These are phyloP conservation scores for Globisporangium rhizosaccharum DNA, from an alignment of 352 stramenopile genomes.

Conservation along the genomic window DNA sequence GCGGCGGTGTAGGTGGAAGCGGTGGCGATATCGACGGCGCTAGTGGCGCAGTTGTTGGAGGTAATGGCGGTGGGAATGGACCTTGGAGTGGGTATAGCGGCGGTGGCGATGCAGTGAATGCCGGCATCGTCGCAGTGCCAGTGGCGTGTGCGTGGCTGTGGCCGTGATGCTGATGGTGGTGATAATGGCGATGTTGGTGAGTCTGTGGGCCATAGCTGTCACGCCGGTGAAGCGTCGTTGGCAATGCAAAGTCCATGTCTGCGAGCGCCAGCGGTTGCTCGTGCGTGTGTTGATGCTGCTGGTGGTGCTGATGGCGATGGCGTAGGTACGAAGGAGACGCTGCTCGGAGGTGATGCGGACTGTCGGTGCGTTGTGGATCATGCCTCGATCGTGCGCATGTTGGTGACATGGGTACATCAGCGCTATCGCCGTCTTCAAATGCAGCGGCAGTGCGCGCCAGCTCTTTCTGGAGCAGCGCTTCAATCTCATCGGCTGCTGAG, in stretches of 20 bases:
- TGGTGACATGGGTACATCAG: background rate
- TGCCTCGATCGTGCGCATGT: background rate
- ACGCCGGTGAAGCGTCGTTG: background rate
- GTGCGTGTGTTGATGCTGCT: background rate
- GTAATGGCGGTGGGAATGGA: no score
- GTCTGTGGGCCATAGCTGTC: background rate
- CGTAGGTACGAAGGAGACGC: background rate
- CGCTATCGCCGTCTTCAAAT: background rate
- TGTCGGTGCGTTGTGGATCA: no score
- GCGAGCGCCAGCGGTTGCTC: background rate
- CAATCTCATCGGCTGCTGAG: slow-evolving; percentile 7
- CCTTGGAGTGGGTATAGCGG: no score
- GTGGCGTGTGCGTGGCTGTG: background rate
- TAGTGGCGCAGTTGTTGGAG: background rate
- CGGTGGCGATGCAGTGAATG: background rate
- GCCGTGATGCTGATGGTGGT: no score
- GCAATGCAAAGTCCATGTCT: background rate
- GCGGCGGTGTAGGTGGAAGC: background rate
- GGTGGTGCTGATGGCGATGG: background rate
- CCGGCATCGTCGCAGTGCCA: background rate
- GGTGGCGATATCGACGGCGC: background rate
- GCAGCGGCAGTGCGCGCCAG: background rate
- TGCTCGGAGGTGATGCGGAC: no score
- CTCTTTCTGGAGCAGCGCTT: slow-evolving; percentile 8
- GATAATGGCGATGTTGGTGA: background rate